A percentile compares a stretch with the other conserved stretches of the same genome.
Evolutionary conservation across 257 asterid genomes (phyloP).

Genomic region (Anisodus acutangulus): DNA sequence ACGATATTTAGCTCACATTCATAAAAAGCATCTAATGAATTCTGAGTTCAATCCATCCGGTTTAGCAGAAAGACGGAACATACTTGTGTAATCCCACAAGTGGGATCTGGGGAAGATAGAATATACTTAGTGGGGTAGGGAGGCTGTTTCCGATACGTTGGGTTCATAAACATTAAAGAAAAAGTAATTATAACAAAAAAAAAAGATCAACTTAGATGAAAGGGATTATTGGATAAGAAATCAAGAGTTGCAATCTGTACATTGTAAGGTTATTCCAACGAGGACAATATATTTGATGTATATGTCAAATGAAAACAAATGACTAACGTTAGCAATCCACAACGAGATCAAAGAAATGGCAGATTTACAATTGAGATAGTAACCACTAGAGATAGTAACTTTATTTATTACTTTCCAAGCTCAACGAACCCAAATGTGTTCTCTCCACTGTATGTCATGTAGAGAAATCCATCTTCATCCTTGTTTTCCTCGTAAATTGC

Average conservation of each 20-base stretch:
- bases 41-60: too few species aligned
- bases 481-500: constrained; percentile 77
- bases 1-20: too few species aligned
- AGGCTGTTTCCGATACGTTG: neutral
- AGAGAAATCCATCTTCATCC: constrained; percentile 88
- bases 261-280: neutral
- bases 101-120: too few species aligned
- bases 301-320: neutral
- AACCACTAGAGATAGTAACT: too few species aligned
- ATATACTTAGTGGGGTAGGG: too few species aligned
- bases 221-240: neutral
- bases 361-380: neutral
- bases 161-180: neutral
- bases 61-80: too few species aligned
- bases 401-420: constrained; percentile 25
- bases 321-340: neutral
- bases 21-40: too few species aligned
- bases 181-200: neutral
- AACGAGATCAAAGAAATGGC: neutral
- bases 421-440: constrained; percentile 64
- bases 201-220: neutral
- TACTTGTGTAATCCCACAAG: too few species aligned
- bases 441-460: constrained; percentile 89
- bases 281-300: neutral
- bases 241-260: constrained; percentile 17